Evolutionary conservation across 2,329 filamentous ascomycete genomes (phyloP).

Genomic region (Chaetoscypha palmicola): DNA sequence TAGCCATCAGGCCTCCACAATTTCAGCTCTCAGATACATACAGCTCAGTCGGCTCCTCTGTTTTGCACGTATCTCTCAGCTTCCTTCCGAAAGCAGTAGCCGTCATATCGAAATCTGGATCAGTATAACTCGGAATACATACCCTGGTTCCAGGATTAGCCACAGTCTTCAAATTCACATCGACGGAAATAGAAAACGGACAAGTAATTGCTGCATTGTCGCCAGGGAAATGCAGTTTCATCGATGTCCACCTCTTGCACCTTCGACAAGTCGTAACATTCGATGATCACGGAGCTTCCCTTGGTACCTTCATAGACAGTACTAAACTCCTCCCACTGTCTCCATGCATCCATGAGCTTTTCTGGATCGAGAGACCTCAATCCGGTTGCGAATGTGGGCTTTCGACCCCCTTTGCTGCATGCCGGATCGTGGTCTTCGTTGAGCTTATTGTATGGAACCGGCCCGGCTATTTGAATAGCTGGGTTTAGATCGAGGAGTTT

Average conservation of each 20-base stretch:
- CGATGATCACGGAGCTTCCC: not conserved
- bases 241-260: not conserved
- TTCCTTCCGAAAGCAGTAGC: not conserved
- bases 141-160: not conserved
- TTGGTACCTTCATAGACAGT: not conserved
- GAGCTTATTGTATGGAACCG: slow-evolving; percentile 4
- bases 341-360: slow-evolving; percentile 1
- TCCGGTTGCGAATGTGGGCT: not conserved
- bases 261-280: slow-evolving; percentile 1
- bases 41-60: not conserved
- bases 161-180: not conserved
- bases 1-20: too few relatives aligned
- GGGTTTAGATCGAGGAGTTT: slow-evolving; percentile 2
- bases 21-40: too few relatives aligned
- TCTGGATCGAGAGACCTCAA: not conserved
- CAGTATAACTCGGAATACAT: not conserved
- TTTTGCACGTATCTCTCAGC: not conserved
- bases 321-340: not conserved
- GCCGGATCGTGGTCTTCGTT: slow-evolving; percentile 4
- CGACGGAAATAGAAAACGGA: not conserved
- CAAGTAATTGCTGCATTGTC: not conserved
- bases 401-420: slow-evolving; percentile 2
- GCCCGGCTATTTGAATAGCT: not conserved
- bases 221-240: slow-evolving; percentile 1
- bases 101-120: not conserved